Conservation (phyloP, 208 protist species). For the Acanthamoeba healyi region DNA sequence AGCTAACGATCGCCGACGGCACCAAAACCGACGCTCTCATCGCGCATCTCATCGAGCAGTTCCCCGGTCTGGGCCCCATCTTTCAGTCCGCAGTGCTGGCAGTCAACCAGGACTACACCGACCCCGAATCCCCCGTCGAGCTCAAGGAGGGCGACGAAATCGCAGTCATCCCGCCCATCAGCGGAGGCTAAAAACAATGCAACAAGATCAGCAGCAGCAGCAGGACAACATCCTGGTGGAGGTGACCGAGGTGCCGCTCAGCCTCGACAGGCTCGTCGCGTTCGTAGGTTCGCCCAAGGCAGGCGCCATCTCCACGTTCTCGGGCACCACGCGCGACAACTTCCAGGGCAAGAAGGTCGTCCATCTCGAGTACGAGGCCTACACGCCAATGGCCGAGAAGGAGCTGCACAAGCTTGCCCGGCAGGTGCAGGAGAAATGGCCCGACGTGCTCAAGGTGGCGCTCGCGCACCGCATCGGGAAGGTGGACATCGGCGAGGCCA, state of each 20-base stretch:
- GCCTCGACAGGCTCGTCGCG: conserved; percentile 1
- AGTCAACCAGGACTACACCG: conserved; percentile 10
- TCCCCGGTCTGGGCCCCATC: conserved; percentile 27
- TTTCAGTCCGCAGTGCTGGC: conserved; percentile 23
- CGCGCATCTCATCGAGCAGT: background rate
- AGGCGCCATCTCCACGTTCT: conserved; percentile 85
- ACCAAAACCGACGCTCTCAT: background rate
- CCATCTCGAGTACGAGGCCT: conserved; percentile 90
- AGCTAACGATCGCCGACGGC: background rate
- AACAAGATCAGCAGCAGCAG: no score
- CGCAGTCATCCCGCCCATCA: conserved; percentile 81
- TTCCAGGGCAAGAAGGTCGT: conserved; percentile 86
- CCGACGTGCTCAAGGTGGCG: conserved; percentile 77
- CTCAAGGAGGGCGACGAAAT: conserved; percentile 76
- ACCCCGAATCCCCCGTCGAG: conserved; percentile 9
- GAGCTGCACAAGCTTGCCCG: conserved; percentile 81
- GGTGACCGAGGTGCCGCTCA: conserved; percentile 43
- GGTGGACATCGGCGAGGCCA: conserved; percentile 81
- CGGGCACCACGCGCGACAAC: conserved; percentile 84
- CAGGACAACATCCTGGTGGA: background rate
- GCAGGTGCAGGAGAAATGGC: conserved; percentile 76
- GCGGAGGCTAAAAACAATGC: conserved; percentile 76
- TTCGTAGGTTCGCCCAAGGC: conserved; percentile 56
- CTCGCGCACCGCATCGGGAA: conserved; percentile 84
- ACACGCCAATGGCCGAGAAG: conserved; percentile 88